Evolutionary conservation across 768 basidiomycete genomes (phyloP), one percentile per base, ranked within the genome.

Genomic region (Pulveroboletus sp.): DNA sequence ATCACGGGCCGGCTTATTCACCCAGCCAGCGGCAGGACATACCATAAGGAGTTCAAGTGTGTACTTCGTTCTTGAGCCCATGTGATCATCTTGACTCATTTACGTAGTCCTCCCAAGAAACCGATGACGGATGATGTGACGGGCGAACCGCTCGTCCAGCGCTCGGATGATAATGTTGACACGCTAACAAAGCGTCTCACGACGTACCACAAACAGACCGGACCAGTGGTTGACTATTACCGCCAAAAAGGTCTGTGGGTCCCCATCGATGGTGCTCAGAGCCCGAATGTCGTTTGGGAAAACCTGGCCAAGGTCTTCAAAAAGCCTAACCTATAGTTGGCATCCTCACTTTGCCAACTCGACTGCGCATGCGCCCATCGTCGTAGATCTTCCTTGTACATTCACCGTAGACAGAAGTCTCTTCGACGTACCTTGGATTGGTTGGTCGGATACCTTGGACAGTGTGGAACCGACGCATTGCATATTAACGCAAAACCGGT

Each of bases 91-190:
- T 50, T 21, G 51, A 23, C 34, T 48, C 6, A 13, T 29, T 31
- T 40, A 7, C 57, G 51, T 65, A 99, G 94, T 73, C 97, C 97
- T 6, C 97, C 97, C 25, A 98, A 97, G 79, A 97, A 97, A 72
- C 61, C 84, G n/a, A 87, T 91, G 77, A 77, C 78, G 17, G 97
- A 99, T 71, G 97, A 99, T 69, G 75, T 89, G 31, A 90, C 94
- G 4, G 97, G 97, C 49, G 95, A 99, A 71, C 90, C 93, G 32
- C 82, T 99, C 57, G 86, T 95, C 62, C 95, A 97, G 69, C 88
- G 97, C 54, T 93, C 94, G 9, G 97, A 99, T 69, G 97, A 99
- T 74, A 99, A 97, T 57, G 90, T 93, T 52, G 92, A 97, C 68
- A 91, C 94, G 12, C 79, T 99, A 45, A 80, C 84, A 58, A 97